Evolutionary conservation across 2,329 filamentous ascomycete genomes (phyloP), one percentile per base, ranked within the genome.

Genomic region (Diaporthe aspalathi): DNA sequence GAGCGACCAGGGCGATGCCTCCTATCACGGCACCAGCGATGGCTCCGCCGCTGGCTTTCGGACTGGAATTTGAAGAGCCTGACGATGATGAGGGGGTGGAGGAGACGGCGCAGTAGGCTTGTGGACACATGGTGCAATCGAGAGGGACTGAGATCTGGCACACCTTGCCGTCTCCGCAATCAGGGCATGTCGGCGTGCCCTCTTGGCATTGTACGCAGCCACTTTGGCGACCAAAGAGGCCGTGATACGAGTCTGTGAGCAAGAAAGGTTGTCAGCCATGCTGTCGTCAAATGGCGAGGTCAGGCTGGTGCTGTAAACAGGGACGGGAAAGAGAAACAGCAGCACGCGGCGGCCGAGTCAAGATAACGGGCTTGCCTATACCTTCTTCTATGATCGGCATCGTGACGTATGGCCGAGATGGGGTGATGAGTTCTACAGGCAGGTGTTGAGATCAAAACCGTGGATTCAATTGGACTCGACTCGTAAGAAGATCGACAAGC

Each of bases 21-120:
- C 94, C 96, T 53, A 98, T 84, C 12, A 98, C 94, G 74, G 95
- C 95, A 74, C 96, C 96, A 2, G 93, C 95, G 74, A 99, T 98
- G 43, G 94, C 93, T 52, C 95, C 95, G 1, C 92, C 85, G 76
- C 93, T 95, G 9, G 92, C 88, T 43, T 69, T 73, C 5, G 69
- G 57, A 9, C 88, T 86, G 14, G 83, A 83, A 47, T 77, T 78
- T 70, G 68, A 75, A 72, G 72, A 68, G 52, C 70, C 60, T 50
- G 60, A 50, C 6, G 60, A 49, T 71, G 75, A 70, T 50, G 74
- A 76, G 50, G 76, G 49, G 20, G 70, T 71, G 24, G 71, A 67
- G 53, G 75, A 76, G 24, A 60, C 73, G 63, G 81, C 78, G 76
- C 89, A 89, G 72, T 86, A 78, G 20, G 85, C 84, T 68, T 81